Evolutionary conservation across 306 rosid genomes (phyloP).

Genomic region (Boehmeria nivea): DNA sequence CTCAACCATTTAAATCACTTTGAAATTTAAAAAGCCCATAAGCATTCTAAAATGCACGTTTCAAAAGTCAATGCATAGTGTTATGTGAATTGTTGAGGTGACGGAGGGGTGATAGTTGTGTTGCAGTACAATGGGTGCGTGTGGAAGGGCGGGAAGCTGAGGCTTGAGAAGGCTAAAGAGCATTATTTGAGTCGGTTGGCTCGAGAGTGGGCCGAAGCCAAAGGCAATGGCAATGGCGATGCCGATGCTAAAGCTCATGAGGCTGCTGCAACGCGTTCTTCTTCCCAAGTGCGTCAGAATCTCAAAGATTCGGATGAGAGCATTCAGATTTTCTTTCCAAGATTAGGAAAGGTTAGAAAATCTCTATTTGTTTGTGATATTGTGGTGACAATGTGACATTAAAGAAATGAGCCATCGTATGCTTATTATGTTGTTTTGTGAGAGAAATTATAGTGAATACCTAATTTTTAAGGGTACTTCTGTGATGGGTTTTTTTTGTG

Average conservation of each 20-base stretch:
- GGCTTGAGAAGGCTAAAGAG: constrained; percentile 80
- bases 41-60: no score
- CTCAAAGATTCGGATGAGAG: constrained; percentile 15
- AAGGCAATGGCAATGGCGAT: no score
- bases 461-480: no score
- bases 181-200: constrained; percentile 55
- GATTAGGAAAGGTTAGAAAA: constrained; percentile 47
- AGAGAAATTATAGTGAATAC: no score
- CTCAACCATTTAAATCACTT: no score
- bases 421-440: no score
- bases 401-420: background rate
- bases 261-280: constrained; percentile 5
- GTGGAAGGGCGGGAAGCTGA: constrained; percentile 87
- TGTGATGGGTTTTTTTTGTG: no score
- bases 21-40: no score
- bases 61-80: no score
- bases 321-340: constrained; percentile 60
- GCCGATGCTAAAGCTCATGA: constrained; percentile 5
- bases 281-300: constrained; percentile 20
- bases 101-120: background rate
- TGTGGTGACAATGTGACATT: no score
- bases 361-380: background rate
- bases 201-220: constrained; percentile 66
- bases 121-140: constrained; percentile 86
- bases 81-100: background rate